Evolutionary conservation across 2,329 filamentous ascomycete species (phyloP).

Genomic region (Teratosphaeria zuluensis): DNA sequence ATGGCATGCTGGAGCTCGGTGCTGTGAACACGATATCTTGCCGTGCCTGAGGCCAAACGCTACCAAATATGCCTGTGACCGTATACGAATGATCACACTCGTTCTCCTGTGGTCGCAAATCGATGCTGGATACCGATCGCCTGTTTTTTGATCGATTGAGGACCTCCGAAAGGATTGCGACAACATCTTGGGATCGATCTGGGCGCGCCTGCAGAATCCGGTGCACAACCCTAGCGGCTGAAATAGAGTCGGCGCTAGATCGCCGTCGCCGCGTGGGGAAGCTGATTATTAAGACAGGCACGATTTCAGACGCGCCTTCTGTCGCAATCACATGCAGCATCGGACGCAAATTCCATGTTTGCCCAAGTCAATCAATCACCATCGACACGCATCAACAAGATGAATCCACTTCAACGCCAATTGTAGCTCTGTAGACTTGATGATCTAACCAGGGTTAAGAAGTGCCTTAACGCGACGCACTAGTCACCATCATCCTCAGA

Average conservation of each 20-base stretch:
- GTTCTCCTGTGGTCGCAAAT: not conserved
- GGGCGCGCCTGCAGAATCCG: not conserved
- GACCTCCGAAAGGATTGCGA: not conserved
- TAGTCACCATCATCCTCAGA: not conserved
- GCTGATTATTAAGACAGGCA: not conserved
- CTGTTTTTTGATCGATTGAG: not conserved
- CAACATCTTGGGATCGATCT: not conserved
- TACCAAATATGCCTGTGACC: not conserved
- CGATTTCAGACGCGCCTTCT: not conserved
- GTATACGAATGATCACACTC: not conserved
- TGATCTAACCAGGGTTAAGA: too few relatives aligned
- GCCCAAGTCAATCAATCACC: not conserved
- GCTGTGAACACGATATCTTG: not conserved
- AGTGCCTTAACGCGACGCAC: not conserved
- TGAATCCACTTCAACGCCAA: not conserved
- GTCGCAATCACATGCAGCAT: not conserved
- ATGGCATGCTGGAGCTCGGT: conserved; percentile 13
- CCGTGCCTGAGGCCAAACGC: not conserved
- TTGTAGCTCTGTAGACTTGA: too few relatives aligned
- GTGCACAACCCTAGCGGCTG: not conserved
- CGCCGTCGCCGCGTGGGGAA: not conserved
- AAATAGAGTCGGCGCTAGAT: not conserved
- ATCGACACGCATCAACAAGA: not conserved
- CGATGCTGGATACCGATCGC: not conserved
- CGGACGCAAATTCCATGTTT: not conserved